phyloP scores from a whole-genome alignment of 345 rosid species.

The Passiflora organensis region DNA sequence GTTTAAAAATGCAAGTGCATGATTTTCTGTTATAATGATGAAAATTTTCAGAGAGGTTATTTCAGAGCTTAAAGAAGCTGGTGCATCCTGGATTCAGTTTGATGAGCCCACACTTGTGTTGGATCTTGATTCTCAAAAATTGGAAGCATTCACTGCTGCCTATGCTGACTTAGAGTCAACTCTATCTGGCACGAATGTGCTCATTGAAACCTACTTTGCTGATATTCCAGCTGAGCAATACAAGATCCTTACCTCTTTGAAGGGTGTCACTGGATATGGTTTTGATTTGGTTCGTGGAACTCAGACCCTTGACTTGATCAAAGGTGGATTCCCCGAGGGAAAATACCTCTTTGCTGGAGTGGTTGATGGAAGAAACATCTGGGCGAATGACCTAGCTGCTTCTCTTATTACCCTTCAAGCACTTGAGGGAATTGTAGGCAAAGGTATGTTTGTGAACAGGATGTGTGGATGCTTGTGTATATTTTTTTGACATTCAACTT shows the following conservation, averaged over 20 bases:
- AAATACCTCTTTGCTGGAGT: slow-evolving; percentile 92
- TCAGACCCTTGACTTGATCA: slow-evolving; percentile 74
- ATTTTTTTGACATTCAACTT: neutral
- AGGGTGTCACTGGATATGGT: slow-evolving; percentile 78
- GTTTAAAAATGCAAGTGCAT: slow-evolving; percentile 5
- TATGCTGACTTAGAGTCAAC: slow-evolving; percentile 73
- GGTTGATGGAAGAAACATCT: slow-evolving; percentile 96
- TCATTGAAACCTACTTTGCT: slow-evolving; percentile 90
- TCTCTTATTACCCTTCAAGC: slow-evolving; percentile 52
- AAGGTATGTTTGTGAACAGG: slow-evolving; percentile 42
- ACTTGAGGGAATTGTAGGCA: slow-evolving; percentile 78
- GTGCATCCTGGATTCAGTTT: slow-evolving; percentile 92
- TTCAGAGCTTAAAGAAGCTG: slow-evolving; percentile 86
- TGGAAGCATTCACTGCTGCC: slow-evolving; percentile 75
- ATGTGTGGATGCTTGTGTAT: neutral
- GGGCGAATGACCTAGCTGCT: slow-evolving; percentile 94
- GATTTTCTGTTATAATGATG: slow-evolving; percentile 19
- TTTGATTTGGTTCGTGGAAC: slow-evolving; percentile 90
- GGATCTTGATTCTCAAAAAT: slow-evolving; percentile 86
- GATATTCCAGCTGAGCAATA: slow-evolving; percentile 79
- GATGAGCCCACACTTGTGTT: slow-evolving; percentile 86
- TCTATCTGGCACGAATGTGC: slow-evolving; percentile 75
- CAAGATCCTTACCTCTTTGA: slow-evolving; percentile 75
- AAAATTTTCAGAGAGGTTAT: slow-evolving; percentile 67
- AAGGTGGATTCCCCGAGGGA: slow-evolving; percentile 70